These are phyloP conservation scores for Colletotrichum agaves DNA, from an alignment of 2,329 filamentous ascomycete genomes.

Conservation along the genomic window DNA sequence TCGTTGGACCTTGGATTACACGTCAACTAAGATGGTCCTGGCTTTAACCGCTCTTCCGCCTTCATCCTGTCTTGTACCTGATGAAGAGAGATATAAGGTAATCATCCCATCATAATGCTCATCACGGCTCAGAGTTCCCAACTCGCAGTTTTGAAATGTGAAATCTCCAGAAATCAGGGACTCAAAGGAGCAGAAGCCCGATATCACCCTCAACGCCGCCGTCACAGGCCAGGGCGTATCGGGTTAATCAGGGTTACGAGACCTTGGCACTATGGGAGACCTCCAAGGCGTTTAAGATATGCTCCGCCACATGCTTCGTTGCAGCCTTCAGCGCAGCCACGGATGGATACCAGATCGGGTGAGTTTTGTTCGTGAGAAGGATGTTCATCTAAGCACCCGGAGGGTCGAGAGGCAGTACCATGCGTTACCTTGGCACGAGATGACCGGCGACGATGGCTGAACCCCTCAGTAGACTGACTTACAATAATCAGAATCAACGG, in stretches of 20 bases:
- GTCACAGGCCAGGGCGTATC: conserved; percentile 42
- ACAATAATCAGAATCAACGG: conserved; percentile 46
- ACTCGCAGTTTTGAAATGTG: neutral
- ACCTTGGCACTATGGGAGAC: conserved; percentile 43
- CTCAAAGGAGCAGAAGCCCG: neutral
- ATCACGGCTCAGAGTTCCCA: too few relatives aligned
- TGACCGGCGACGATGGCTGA: neutral
- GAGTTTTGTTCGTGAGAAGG: neutral
- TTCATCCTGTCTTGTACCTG: neutral
- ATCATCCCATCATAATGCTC: neutral
- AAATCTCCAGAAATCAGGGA: neutral
- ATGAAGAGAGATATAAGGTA: neutral
- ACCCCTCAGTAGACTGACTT: neutral
- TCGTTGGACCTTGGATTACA: neutral
- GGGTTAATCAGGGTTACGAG: conserved; percentile 45
- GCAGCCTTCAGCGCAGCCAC: conserved; percentile 43
- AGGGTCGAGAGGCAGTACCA: too few relatives aligned
- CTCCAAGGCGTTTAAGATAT: conserved; percentile 42
- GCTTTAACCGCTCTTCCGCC: conserved; percentile 2
- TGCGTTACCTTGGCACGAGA: neutral
- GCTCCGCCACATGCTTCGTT: conserved; percentile 41
- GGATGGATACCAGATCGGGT: conserved; percentile 46
- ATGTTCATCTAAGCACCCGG: too few relatives aligned
- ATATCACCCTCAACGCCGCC: conserved; percentile 38
- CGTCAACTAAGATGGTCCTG: neutral